phyloP scores from a whole-genome alignment of 2,329 filamentous ascomycete genomes.

The Aspergillus spinulosporus region DNA sequence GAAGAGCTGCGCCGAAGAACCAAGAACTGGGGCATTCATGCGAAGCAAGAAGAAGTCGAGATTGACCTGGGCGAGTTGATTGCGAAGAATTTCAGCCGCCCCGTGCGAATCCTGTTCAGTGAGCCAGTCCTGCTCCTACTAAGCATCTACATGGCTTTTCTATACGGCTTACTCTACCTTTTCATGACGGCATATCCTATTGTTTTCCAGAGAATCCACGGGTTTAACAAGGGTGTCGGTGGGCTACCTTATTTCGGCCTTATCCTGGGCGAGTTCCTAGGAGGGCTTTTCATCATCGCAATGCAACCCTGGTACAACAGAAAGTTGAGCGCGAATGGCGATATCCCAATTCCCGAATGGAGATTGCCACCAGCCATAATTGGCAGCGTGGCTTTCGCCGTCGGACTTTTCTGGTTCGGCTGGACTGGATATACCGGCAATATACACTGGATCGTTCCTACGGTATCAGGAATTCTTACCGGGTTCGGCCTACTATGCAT shows the following conservation, averaged over 20 bases:
- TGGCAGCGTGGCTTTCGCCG: conserved; percentile 55
- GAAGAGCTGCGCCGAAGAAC: conserved; percentile 53
- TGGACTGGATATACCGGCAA: conserved; percentile 61
- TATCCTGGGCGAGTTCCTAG: conserved; percentile 70
- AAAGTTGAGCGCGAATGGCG: conserved; percentile 67
- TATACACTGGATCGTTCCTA: conserved; percentile 46
- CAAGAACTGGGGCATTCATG: conserved; percentile 60
- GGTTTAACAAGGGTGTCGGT: conserved; percentile 66
- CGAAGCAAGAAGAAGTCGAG: conserved; percentile 54
- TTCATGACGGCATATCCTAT: conserved; percentile 38
- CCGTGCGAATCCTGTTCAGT: conserved; percentile 40
- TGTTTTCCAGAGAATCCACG: conserved; percentile 57
- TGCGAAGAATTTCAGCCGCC: conserved; percentile 50
- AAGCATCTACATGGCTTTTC: conserved; percentile 42
- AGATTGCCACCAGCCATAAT: conserved; percentile 56
- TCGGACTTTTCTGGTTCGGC: conserved; percentile 74
- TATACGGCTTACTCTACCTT: conserved; percentile 38
- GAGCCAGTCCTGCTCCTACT: conserved; percentile 47
- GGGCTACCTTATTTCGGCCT: conserved; percentile 85
- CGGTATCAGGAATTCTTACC: conserved; percentile 52
- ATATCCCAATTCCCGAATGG: conserved; percentile 59
- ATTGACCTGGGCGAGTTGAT: conserved; percentile 49
- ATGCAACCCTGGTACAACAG: conserved; percentile 68
- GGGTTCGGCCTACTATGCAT: conserved; percentile 60
- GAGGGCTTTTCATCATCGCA: conserved; percentile 61